Evolutionary conservation across 345 rosid genomes (phyloP).

Genomic region (Gossypium thurberi): DNA sequence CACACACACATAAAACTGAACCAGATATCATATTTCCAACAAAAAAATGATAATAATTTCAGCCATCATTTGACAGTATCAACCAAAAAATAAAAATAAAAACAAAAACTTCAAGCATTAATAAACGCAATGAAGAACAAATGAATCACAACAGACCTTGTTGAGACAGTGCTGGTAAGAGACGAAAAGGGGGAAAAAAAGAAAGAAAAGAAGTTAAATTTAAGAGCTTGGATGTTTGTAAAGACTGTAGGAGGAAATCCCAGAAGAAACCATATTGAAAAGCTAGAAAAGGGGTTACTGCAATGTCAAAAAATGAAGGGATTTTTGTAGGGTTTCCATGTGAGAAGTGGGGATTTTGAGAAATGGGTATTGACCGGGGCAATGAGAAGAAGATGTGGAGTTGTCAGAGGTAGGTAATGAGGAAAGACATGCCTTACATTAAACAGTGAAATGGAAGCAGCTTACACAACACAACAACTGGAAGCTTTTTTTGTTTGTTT

Average conservation of each 20-base stretch:
- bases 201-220: neutral
- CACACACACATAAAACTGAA: neutral
- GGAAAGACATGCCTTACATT: conserved; percentile 31
- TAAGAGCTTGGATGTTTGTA: neutral
- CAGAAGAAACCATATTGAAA: conserved; percentile 8
- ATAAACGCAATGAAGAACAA: conserved; percentile 1
- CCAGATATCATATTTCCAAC: neutral
- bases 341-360: neutral
- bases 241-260: conserved; percentile 9
- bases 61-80: conserved; percentile 7
- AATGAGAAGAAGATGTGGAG: conserved; percentile 36
- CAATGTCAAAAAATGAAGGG: conserved; percentile 25
- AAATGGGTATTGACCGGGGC: neutral
- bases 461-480: conserved; percentile 17
- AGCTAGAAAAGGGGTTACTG: conserved; percentile 7
- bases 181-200: neutral
- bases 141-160: conserved; percentile 19
- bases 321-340: conserved; percentile 28
- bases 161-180: conserved; percentile 6
- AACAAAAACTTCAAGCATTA: conserved; percentile 20
- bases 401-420: conserved; percentile 53
- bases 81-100: conserved; percentile 15
- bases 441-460: conserved; percentile 22
- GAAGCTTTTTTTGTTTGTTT: conserved; percentile 12
- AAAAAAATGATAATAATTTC: neutral